Percentiles rank a stretch among this genome's conserved stretches.
phyloP scores from a whole-genome alignment of 306 rosid genomes.

The Cucurbita moschata region DNA sequence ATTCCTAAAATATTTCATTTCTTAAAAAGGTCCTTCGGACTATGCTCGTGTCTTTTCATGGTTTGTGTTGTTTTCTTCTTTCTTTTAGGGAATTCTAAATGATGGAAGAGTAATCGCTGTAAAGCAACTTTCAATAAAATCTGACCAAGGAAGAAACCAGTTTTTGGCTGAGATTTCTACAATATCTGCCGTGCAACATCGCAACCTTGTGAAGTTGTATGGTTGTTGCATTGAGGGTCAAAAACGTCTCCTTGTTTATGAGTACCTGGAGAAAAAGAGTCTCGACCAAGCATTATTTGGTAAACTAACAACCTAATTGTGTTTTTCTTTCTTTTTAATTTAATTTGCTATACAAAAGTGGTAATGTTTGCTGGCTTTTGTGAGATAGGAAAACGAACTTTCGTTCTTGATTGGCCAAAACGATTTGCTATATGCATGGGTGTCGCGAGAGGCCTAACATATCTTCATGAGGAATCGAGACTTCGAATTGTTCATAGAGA shows the following conservation, averaged over 20 bases:
- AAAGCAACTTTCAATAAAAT: conserved; percentile 18
- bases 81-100: conserved; percentile 14
- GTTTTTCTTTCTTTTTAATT: neutral
- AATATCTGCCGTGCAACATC: conserved; percentile 18
- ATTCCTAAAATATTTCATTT: too few species aligned
- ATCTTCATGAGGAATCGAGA: conserved; percentile 24
- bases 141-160: conserved; percentile 17
- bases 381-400: conserved; percentile 1
- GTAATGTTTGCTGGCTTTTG: neutral
- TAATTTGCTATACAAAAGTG: neutral
- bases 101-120: conserved; percentile 24
- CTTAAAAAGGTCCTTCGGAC: neutral
- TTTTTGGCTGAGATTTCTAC: conserved; percentile 19
- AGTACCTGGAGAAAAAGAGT: conserved; percentile 19
- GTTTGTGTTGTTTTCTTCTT: neutral
- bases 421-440: conserved; percentile 20
- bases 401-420: conserved; percentile 18
- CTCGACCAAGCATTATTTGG: conserved; percentile 22
- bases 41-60: neutral
- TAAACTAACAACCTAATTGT: neutral
- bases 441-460: conserved; percentile 20
- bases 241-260: conserved; percentile 18
- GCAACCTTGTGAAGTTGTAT: conserved; percentile 17
- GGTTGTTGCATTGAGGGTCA: conserved; percentile 24
- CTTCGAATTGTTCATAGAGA: conserved; percentile 25